Conservation (phyloP, 2,329 filamentous ascomycete genomes). For the Fusarium sp. region DNA sequence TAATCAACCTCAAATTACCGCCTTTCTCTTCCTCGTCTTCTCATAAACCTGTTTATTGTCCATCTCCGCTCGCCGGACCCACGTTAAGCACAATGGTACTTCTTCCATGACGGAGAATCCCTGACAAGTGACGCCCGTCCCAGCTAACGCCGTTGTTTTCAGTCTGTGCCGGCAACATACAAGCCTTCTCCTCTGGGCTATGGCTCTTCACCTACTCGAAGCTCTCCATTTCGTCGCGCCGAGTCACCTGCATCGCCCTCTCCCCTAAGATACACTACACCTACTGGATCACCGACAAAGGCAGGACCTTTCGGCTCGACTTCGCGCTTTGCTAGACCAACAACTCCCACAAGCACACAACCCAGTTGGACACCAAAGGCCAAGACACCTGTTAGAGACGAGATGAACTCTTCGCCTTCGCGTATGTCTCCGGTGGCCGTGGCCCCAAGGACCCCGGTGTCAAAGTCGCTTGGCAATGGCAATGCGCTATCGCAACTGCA, state of each 20-base stretch:
- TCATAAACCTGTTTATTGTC: constrained; percentile 30
- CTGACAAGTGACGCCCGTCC: constrained; percentile 34
- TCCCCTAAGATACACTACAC: constrained; percentile 70
- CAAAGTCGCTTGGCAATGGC: constrained; percentile 53
- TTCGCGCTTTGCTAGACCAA: constrained; percentile 52
- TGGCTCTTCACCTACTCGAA: constrained; percentile 68
- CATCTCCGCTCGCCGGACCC: constrained; percentile 38
- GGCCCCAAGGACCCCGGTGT: constrained; percentile 41
- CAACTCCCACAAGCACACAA: constrained; percentile 47
- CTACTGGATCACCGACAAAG: constrained; percentile 69
- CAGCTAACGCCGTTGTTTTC: constrained; percentile 44
- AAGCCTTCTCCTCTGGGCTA: constrained; percentile 78
- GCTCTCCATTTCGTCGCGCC: constrained; percentile 70
- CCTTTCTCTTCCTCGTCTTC: constrained; percentile 6
- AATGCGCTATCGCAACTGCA: constrained; percentile 77
- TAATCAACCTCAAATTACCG: constrained; percentile 3
- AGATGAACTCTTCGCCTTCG: constrained; percentile 41
- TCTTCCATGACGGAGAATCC: constrained; percentile 38
- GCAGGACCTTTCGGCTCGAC: constrained; percentile 38
- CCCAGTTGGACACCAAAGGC: constrained; percentile 51
- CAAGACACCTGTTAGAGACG: constrained; percentile 36
- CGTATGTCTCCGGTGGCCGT: constrained; percentile 45
- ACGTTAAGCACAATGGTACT: constrained; percentile 47
- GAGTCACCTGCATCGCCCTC: constrained; percentile 73
- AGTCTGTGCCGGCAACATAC: constrained; percentile 67